Evolutionary conservation across 306 rosid species (phyloP).

Genomic region (apple (Malus domestica)): DNA sequence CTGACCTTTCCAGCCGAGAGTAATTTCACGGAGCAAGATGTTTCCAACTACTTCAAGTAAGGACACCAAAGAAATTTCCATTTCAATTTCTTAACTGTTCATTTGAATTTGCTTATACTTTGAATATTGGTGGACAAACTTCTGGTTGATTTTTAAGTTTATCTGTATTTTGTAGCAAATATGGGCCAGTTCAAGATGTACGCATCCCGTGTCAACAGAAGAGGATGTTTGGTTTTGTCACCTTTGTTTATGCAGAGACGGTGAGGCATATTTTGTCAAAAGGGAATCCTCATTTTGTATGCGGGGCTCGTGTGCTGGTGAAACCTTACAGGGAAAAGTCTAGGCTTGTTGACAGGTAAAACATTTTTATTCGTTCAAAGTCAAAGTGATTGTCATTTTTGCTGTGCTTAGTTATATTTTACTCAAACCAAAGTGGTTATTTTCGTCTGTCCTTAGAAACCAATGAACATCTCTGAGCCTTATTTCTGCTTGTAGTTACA

Average conservation of each 20-base stretch:
- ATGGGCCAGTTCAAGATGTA: constrained; percentile 48
- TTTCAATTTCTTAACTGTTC: not conserved
- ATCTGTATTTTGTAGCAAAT: constrained; percentile 24
- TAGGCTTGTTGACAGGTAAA: constrained; percentile 32
- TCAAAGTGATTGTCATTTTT: not conserved
- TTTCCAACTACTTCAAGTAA: constrained; percentile 42
- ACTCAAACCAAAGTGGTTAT: too few relatives aligned
- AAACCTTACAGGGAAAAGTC: constrained; percentile 45
- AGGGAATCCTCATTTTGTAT: constrained; percentile 40
- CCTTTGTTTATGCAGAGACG: constrained; percentile 35
- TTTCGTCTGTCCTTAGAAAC: not conserved
- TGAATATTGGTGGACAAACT: too few relatives aligned
- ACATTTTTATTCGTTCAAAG: not conserved
- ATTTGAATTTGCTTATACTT: not conserved
- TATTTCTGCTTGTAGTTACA: not conserved
- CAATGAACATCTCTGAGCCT: not conserved
- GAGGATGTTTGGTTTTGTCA: constrained; percentile 54
- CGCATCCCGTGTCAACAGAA: constrained; percentile 45
- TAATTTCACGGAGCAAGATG: constrained; percentile 38
- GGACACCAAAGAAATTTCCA: not conserved
- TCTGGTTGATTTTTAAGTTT: not conserved
- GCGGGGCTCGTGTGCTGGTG: constrained; percentile 42
- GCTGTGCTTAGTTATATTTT: not conserved
- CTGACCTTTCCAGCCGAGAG: constrained; percentile 47
- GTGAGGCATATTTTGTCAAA: constrained; percentile 33